These are phyloP conservation scores for Helicocarpus griseus DNA, from an alignment of 2,329 filamentous ascomycete species.

Conservation along the genomic window DNA sequence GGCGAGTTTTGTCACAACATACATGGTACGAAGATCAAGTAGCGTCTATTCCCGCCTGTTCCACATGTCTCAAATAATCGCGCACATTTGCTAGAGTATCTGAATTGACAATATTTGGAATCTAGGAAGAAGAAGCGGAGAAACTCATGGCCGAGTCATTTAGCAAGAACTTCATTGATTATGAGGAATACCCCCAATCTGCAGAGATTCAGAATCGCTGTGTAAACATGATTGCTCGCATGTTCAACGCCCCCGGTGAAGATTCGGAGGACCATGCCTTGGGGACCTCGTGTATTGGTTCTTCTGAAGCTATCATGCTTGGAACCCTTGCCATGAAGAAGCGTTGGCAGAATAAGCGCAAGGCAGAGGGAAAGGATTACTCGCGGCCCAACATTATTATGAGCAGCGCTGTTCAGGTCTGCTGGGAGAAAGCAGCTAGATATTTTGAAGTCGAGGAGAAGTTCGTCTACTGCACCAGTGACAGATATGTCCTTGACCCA, in stretches of 20 bases:
- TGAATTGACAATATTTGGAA: not conserved
- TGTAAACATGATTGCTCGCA: conserved; percentile 77
- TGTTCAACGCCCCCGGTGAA: conserved; percentile 68
- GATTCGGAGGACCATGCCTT: conserved; percentile 54
- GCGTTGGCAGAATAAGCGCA: conserved; percentile 79
- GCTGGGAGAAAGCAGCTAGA: conserved; percentile 85
- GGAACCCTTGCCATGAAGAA: conserved; percentile 79
- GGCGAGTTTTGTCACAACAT: conserved; percentile 89
- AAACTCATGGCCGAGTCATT: conserved; percentile 91
- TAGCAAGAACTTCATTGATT: conserved; percentile 91
- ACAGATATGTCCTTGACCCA: conserved; percentile 55
- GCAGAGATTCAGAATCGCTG: conserved; percentile 87
- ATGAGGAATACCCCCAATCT: conserved; percentile 72
- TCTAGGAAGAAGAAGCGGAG: conserved; percentile 82
- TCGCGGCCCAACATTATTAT: conserved; percentile 87
- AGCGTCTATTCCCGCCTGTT: not conserved
- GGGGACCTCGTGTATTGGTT: conserved; percentile 81
- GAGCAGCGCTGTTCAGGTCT: conserved; percentile 92
- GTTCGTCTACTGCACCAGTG: conserved; percentile 54
- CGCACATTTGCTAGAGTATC: not conserved
- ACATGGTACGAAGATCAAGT: conserved; percentile 59
- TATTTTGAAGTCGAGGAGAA: conserved; percentile 94
- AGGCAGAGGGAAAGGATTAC: conserved; percentile 69
- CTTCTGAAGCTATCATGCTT: conserved; percentile 58
- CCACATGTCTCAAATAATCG: no score